Evolutionary conservation across 2,329 filamentous ascomycete species (phyloP), one percentile per base, ranked within the genome.

Genomic region (Talaromyces sp.): DNA sequence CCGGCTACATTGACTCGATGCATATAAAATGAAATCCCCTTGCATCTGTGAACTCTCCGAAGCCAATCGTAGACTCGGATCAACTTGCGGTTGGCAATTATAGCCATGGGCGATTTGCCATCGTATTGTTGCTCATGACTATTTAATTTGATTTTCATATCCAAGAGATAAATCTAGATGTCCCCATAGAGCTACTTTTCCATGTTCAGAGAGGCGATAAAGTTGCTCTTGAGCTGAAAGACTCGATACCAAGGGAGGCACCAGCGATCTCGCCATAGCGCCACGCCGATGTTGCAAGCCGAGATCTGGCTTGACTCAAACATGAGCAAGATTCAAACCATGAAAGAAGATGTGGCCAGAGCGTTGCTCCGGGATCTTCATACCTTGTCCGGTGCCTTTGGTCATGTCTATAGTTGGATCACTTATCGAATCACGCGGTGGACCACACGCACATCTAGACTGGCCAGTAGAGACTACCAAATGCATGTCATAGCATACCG

Each of bases 21-120:
- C 69, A 68, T 69, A 67, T 66, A 65, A 63, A 60, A 66, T 68
- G 65, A 64, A 61, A 63, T 70, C 70, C 70, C 74, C 74, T 76
- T 76, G 73, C 73, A 75, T 75, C 67, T 71, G 74, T 73, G 39
- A 44, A 75, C 67, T 71, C 56, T 65, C 64, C 69, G 64, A 63
- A 65, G 63, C 70, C 67, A 71, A 73, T 72, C 60, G 66, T 33
- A 56, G 48, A 63, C 65, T 63, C 63, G 66, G 52, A 58, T 54
- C 52, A 61, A 23, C 23, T 33, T 9, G 31, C 14, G 25, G 37
- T 46, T 33, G 46, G 39, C 31, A 50, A 64, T 48, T 40, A 58
- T 56, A 56, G 57, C 57, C 58, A 63, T 52, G 23, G 8, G 44
- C 28, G 16, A 63, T 59, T 56, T 60, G 31, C 31, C 50, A 37